Conservation (phyloP, 176 grass and related monocot species). For the maize (Zea mays) region Zm-B73-REFERENCE-NAM-5.0 NC_050098.1:104411001-104411500, state of each 20-base stretch:
- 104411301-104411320: conserved; percentile 42
- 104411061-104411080: conserved; percentile 45
- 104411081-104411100: conserved; percentile 9
- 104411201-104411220: conserved; percentile 74
- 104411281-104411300: conserved; percentile 42
- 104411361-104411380: no score
- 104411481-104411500: no score
- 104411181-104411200: conserved; percentile 29
- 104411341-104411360: conserved; percentile 65
- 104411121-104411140: conserved; percentile 55
- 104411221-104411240: conserved; percentile 40
- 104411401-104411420: background rate
- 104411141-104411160: conserved; percentile 12
- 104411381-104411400: background rate
- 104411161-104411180: conserved; percentile 38
- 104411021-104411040: conserved; percentile 59
- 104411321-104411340: background rate
- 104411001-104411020: background rate
- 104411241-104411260: conserved; percentile 48
- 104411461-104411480: no score
- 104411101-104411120: conserved; percentile 93
- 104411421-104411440: background rate
- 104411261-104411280: conserved; percentile 50
- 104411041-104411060: conserved; percentile 14
- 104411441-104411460: no score